Base-by-base conservation (phyloP, 768 basidiomycete genomes). In the Boletus rex-veris region DNA sequence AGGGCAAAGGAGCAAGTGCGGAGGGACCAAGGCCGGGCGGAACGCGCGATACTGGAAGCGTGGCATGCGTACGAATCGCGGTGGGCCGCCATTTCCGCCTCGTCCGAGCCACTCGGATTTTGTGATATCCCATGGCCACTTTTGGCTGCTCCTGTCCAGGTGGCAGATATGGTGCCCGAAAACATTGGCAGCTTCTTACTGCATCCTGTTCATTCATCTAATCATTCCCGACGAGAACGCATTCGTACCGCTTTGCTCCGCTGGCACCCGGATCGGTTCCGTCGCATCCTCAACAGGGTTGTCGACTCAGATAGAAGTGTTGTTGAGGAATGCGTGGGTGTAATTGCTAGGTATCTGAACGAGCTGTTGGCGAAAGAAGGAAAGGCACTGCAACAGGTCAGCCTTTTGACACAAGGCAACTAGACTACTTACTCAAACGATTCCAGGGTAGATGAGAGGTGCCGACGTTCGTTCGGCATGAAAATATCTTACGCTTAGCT, bases 241-340 rank as follows among this genome's bases (percentile, higher is more conserved):
- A 78, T 90, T 54, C 79, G 82, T 43, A 74, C 69, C 26, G 88
- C 86, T 0, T 77, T 87, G 67, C 78, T 87, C 19, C 76, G 86
- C 40, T 91, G 88, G 88, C 90, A 92, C 64, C 90, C 90, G 4
- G 90, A 92, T 68, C 74, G 87, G 42, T 90, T 90, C 72, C 71
- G 79, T 52, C 73, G 85, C 37, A 56, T 86, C 40, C 66, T 86
- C 49, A 66, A 62, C 14, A 75, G 81, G 61, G 81, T 90, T 3
- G 64, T 61, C 4, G 78, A 77, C 36, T 71, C 72, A 45, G 86
- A 90, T 36, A 80, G 64, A 62, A 72, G 57, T 18, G 60, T 59
- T 31, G 81, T 90, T 5, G 81, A 86, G 60, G 80, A 80, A 54
- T 83, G 79, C 0, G 85, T 84, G 14, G 87, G 86, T 8, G 72